Base-by-base conservation (phyloP, 2,329 filamentous ascomycete genomes). In the Nothomitra cinnamomea region DNA sequence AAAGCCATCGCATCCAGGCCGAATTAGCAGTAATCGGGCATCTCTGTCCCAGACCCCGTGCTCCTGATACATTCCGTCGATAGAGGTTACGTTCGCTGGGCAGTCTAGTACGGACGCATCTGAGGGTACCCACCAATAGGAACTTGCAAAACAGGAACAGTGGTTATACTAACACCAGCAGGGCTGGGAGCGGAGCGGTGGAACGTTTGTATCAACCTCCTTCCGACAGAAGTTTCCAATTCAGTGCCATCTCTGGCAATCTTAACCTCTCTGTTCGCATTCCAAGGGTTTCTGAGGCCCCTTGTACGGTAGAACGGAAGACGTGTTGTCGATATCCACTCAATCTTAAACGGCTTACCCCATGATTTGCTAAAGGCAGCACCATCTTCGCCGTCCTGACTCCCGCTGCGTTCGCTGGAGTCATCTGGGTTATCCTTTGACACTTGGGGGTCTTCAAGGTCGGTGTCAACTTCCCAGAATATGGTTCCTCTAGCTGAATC, bases 241-340 rank as follows among this genome's bases (percentile, higher is more conserved):
- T 96, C 90, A 0, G 90, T 96, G 1, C 90, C 90, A 61, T 96
- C 90, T 61, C 90, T 77, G 22, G 90, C 90, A 63, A 96, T 95
- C 68, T 96, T 96, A 57, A 96, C 86, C 64, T 96, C 90, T 52
- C 90, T 75, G 62, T 95, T 95, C 3, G 87, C 85, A 65, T 96
- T 96, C 87, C 88, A 95, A 0, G 87, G 85, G 64, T 96, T 96
- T 35, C 89, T 78, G 54, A 96, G 69, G 0, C 90, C 89, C 58
- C 88, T 74, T 0, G 89, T 94, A 43, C 85, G 79, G 65, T 92
- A 94, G 64, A 96, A 96, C 0, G 90, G 88, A 3, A 96, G 74
- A 36, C 82, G 78, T 53, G 77, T 80, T 3, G 85, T 94, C 12
- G 87, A 94, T 6, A 94, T 66, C 90, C 90, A 96, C 67, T 94